These are phyloP conservation scores for Dactylella cylindrospora DNA, from an alignment of 2,329 filamentous ascomycete genomes.

Conservation along the genomic window DNA sequence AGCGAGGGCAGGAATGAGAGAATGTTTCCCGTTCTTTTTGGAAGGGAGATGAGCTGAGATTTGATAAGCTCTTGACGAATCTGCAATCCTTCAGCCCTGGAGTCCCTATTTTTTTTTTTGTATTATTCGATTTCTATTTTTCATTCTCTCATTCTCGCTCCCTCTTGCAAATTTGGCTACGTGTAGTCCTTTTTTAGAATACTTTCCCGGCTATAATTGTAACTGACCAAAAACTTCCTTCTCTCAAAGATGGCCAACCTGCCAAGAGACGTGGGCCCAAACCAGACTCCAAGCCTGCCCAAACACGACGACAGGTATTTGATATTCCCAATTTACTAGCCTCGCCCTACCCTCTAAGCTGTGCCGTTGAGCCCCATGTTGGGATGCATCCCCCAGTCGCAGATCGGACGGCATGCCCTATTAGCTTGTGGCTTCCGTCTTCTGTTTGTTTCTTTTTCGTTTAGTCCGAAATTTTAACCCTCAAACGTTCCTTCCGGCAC, in stretches of 20 bases:
- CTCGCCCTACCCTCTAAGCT: constrained; percentile 1
- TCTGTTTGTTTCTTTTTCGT: constrained; percentile 7
- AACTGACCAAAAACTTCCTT: constrained; percentile 3
- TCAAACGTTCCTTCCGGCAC: constrained; percentile 13
- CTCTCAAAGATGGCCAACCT: constrained; percentile 69
- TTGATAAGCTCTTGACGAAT: constrained; percentile 37
- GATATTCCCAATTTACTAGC: too few relatives aligned
- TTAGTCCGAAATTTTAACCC: constrained; percentile 2
- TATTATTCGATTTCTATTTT: constrained; percentile 28
- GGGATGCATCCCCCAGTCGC: constrained; percentile 21
- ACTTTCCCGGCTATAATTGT: constrained; percentile 16
- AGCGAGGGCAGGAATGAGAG: too few relatives aligned
- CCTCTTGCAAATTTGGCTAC: too few relatives aligned
- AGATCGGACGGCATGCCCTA: constrained; percentile 31
- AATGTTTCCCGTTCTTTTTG: constrained; percentile 2
- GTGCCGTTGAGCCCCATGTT: constrained; percentile 10
- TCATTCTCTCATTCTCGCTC: constrained; percentile 19
- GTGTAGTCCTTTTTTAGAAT: too few relatives aligned
- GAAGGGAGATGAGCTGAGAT: constrained; percentile 22
- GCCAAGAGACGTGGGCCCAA: constrained; percentile 91
- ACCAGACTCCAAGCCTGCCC: constrained; percentile 90
- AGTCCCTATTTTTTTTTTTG: constrained; percentile 4
- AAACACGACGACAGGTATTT: constrained; percentile 87
- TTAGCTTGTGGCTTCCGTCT: constrained; percentile 19
- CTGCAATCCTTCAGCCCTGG: constrained; percentile 1